These are phyloP conservation scores for Davidsoniella eucalypti DNA, from an alignment of 2,329 filamentous ascomycete species.

Conservation along the genomic window DNA sequence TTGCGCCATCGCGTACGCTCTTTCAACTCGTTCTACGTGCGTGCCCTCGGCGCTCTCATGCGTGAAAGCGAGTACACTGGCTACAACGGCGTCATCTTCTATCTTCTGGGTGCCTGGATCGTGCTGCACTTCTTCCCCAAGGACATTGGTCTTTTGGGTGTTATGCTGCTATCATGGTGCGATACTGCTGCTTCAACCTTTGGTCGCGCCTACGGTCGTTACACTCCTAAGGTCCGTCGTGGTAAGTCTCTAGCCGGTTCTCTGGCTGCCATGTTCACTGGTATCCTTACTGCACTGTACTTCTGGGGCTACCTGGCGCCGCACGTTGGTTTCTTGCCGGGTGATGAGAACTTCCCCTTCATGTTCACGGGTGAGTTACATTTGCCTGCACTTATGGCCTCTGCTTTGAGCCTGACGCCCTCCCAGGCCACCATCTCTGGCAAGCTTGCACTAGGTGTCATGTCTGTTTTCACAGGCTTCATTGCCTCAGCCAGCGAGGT, in stretches of 20 bases:
- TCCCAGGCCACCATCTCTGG: constrained; percentile 49
- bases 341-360: constrained; percentile 53
- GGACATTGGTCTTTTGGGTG: constrained; percentile 76
- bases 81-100: constrained; percentile 96
- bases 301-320: constrained; percentile 86
- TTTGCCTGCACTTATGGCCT: constrained; percentile 45
- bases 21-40: constrained; percentile 79
- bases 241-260: constrained; percentile 90
- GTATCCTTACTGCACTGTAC: constrained; percentile 62
- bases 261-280: constrained; percentile 65
- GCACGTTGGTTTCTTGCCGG: constrained; percentile 44
- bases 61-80: constrained; percentile 86
- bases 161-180: constrained; percentile 90
- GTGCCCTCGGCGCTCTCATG: constrained; percentile 76
- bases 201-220: constrained; percentile 72
- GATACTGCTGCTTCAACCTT: constrained; percentile 94
- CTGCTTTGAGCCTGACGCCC: constrained; percentile 43
- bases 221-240: constrained; percentile 68
- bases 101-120: constrained; percentile 77
- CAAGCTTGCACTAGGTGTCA: constrained; percentile 53
- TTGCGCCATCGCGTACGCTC: constrained; percentile 66
- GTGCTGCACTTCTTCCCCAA: constrained; percentile 82
- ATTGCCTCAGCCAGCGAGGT: constrained; percentile 81
- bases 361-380: constrained; percentile 66
- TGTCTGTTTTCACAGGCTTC: constrained; percentile 79